These are phyloP conservation scores for Tylopilus subfusipes DNA, from an alignment of 768 basidiomycete species.

Conservation along the genomic window DNA sequence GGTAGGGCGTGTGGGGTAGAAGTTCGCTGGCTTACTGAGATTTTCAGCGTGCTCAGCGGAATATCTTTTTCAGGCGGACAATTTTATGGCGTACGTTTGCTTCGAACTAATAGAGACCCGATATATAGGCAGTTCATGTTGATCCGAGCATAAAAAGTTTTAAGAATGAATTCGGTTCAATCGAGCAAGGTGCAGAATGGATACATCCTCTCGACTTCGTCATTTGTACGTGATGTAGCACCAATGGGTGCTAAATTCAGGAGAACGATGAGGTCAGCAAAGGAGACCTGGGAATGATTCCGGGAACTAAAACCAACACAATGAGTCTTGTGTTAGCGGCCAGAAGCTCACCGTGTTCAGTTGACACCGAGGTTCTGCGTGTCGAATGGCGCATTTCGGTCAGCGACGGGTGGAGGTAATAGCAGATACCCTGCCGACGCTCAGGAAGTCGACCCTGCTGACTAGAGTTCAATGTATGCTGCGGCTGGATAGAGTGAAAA, in stretches of 20 bases:
- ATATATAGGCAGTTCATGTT: conserved; percentile 18
- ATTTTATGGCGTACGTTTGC: conserved; percentile 6
- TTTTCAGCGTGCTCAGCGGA: background rate
- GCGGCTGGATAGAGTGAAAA: background rate
- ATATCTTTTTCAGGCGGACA: background rate
- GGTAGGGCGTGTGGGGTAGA: background rate
- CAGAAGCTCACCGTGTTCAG: background rate
- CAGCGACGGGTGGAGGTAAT: background rate
- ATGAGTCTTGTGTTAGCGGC: background rate
- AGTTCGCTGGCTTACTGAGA: background rate
- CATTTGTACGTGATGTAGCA: conserved; percentile 28
- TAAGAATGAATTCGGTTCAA: conserved; percentile 13
- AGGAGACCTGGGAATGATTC: background rate
- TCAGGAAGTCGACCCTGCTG: conserved; percentile 1
- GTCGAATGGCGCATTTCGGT: background rate
- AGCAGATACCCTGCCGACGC: background rate
- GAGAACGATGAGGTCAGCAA: conserved; percentile 23
- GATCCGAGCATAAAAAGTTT: conserved; percentile 24
- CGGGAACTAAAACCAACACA: conserved; percentile 1
- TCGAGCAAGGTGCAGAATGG: conserved; percentile 14
- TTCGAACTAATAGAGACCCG: conserved; percentile 1
- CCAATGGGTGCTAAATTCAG: conserved; percentile 23
- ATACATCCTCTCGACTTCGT: conserved; percentile 11
- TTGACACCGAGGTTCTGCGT: background rate
- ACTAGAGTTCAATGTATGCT: background rate